Base-by-base conservation (phyloP, 352 stramenopile species). In the Pythium diclinum region DNA sequence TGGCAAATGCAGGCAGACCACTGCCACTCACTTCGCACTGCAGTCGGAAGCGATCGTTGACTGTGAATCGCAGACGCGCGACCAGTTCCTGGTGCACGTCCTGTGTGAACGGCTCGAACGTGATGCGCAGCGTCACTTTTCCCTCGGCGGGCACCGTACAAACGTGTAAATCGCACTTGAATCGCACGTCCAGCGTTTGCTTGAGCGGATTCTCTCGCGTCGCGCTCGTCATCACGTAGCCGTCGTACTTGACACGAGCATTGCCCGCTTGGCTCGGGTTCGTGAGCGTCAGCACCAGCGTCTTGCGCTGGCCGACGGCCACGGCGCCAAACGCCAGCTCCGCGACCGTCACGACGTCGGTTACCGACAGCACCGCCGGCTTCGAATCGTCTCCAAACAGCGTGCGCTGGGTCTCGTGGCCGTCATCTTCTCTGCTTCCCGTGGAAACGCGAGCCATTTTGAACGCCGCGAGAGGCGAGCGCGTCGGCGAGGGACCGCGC, bases 111-210 rank as follows among this genome's bases (percentile, higher is more conserved):
- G 83, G 85, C 38, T 88, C 79, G 54, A 88, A 94, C 10, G 77
- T 89, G 10, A 94, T 76, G 21, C 79, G 65, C 14, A 94, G 66
- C 47, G 70, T 77, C 53, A 88, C 68, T 0, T 76, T 75, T 54
- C 80, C 75, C 1, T 86, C 68, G 0, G 81, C 71, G 8, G 83
- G 69, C n/a, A 94, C 76, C 1, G 90, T 80, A 61, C 83, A 90
- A 16, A 90, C 59, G 49, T 90, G 78, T 10, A 92, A 34, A 52
- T 92, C 83, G 59, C 83, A 92, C 48, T 85, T 88, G 63, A 92
- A 90, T 6, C 83, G 75, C 32, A 55, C 17, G 38, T 62, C 69
- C 46, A 64, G 53, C 7, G 71, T 63, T 25, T 59, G 32, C 19
- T 62, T 46, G 1, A 40, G 36, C 61, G 28, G 25, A 38, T 8